Conservation (phyloP, 441 rosid species). For the Brassica balearica region DNA sequence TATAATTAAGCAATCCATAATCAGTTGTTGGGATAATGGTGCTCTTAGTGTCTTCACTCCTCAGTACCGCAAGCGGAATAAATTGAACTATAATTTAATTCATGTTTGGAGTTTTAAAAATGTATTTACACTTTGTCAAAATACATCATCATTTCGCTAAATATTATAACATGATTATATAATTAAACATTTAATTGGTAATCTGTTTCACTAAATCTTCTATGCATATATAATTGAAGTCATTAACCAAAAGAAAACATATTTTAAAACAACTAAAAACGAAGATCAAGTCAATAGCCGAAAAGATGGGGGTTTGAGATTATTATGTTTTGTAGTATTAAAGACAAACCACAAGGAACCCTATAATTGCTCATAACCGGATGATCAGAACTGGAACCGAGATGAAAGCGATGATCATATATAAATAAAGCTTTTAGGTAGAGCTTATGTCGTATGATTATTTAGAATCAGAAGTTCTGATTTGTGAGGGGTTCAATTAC, state of each 20-base stretch:
- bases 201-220: background rate
- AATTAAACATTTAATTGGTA: background rate
- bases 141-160: background rate
- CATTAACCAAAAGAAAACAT: background rate
- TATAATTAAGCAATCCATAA: too few species aligned
- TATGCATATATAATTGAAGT: background rate
- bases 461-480: background rate
- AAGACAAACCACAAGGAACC: constrained; percentile 25
- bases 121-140: background rate
- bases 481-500: background rate
- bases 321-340: background rate
- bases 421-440: constrained; percentile 20
- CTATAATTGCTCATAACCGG: constrained; percentile 34
- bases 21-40: too few species aligned
- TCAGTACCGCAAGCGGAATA: constrained; percentile 9
- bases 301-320: constrained; percentile 26
- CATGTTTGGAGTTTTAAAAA: background rate
- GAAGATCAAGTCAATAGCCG: constrained; percentile 36
- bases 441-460: constrained; percentile 19
- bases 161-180: background rate
- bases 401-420: constrained; percentile 9
- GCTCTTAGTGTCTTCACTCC: constrained; percentile 8
- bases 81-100: background rate
- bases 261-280: background rate
- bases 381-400: constrained; percentile 27